Conservation (phyloP, 2,329 filamentous ascomycete species). For the Lithohypha guttulata region DNA sequence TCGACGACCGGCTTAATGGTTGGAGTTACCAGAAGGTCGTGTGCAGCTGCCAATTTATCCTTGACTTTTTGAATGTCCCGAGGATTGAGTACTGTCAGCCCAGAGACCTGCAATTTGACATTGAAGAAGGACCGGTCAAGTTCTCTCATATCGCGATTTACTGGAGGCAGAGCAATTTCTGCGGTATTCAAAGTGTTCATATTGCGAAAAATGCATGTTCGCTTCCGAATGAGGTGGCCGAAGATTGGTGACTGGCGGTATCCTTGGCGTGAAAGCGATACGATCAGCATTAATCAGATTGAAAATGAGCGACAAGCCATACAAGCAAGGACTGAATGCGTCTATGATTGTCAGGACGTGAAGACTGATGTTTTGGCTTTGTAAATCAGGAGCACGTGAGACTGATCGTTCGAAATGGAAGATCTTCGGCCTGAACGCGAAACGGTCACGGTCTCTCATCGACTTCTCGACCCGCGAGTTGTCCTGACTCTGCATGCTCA, state of each 20-base stretch:
- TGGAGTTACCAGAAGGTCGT: slow-evolving; percentile 55
- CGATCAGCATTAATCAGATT: neutral
- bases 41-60: slow-evolving; percentile 52
- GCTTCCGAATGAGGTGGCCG: neutral
- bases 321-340: too few relatives aligned
- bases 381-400: too few relatives aligned
- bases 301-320: too few relatives aligned
- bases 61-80: slow-evolving; percentile 64
- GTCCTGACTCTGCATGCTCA: too few relatives aligned
- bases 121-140: slow-evolving; percentile 78
- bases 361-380: too few relatives aligned
- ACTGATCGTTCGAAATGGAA: too few relatives aligned
- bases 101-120: slow-evolving; percentile 63
- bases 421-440: too few relatives aligned
- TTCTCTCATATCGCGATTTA: slow-evolving; percentile 65
- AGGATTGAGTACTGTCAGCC: slow-evolving; percentile 64
- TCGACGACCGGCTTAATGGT: slow-evolving; percentile 52
- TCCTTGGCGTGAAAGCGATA: neutral
- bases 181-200: slow-evolving; percentile 22
- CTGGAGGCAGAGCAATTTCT: slow-evolving; percentile 63
- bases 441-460: too few relatives aligned
- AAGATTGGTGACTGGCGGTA: too few relatives aligned
- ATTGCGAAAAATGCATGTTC: slow-evolving; percentile 9
- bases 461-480: too few relatives aligned
- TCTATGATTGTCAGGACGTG: too few relatives aligned